Base-by-base conservation (phyloP, 129 eudicot species). In the Flaveria robusta region DNA sequence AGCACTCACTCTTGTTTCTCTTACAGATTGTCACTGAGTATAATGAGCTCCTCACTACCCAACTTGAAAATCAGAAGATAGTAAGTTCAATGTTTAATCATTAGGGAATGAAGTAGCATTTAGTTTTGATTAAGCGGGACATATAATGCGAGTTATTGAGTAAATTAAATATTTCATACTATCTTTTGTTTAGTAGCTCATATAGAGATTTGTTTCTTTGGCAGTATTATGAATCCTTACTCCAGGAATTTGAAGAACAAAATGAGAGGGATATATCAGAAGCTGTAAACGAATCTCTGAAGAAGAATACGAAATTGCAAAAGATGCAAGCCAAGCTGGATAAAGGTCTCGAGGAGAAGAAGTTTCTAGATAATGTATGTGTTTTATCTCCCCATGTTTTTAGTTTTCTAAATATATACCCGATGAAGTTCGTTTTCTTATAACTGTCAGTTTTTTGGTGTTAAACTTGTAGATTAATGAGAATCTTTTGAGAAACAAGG, bases 11-110 rank as follows among this genome's bases (percentile, higher is more conserved):
- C 24, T 83, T 41, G 42, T 75, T 18, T 29, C 18, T 39, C 58
- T 23, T 75, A 31, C 93, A 94, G 98, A 94, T 91, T 50, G 86
- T 81, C 29, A 94, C 72, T 12, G 99, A 94, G 93, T 94, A 94
- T 82, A 86, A 94, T 45, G 97, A 94, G 81, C 93, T 94, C 41
- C 96, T 91, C 8, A 84, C 99, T 34, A 81, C 93, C 45, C 97
- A 94, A 83, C 93, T 89, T 52, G 99, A 94, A 77, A 87, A 81
- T 76, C 99, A 94, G 74, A 94, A 87, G 80, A 60, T 79, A 71
- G 99, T 94, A 73, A 89, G 93, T 79, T 73, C 34, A 18, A 77
- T 60, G 45, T 37, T 86, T 60, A 34, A 31, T 52, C 66, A 7
- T 67, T 9, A 31, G 37, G 7, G 45, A 52, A 23, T 78, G 70